A percentile compares a stretch with the other conserved stretches of the same genome.
Evolutionary conservation across 495 filamentous ascomycete species (phyloP).

Genomic region (Pseudomonodictys pantanalensis): DNA sequence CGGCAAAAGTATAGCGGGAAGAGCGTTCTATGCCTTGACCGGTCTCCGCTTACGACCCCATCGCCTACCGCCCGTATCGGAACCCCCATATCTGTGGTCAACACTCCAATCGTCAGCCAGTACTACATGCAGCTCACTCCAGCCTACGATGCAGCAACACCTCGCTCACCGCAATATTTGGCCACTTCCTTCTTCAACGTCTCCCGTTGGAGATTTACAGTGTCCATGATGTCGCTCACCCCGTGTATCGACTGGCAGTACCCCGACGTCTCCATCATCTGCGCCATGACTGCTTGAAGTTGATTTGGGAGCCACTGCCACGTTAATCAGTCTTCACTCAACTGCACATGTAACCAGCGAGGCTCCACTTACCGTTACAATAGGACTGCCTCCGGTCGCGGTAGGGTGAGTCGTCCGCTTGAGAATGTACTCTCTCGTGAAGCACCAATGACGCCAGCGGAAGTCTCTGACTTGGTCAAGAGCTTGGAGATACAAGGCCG

Average conservation of each 20-base stretch:
- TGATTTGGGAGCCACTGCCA: constrained; percentile 79
- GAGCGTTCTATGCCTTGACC: too few species aligned
- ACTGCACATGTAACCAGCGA: not conserved
- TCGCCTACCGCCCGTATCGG: too few species aligned
- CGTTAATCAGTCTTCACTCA: too few species aligned
- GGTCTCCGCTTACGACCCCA: too few species aligned
- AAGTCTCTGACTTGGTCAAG: constrained; percentile 87
- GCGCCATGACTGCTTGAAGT: constrained; percentile 68
- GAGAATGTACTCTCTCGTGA: constrained; percentile 91
- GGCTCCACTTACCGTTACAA: constrained; percentile 64
- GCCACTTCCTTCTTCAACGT: constrained; percentile 74
- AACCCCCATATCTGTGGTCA: too few species aligned
- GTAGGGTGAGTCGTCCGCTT: constrained; percentile 78
- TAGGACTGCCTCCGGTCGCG: constrained; percentile 86
- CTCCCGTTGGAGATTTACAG: constrained; percentile 63
- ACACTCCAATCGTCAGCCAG: too few species aligned
- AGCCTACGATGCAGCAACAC: constrained; percentile 23
- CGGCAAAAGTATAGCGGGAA: too few species aligned
- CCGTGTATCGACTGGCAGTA: constrained; percentile 39
- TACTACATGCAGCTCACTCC: not conserved
- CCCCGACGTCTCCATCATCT: constrained; percentile 62
- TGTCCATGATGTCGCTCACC: constrained; percentile 66
- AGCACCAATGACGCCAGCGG: constrained; percentile 91
- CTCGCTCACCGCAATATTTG: constrained; percentile 60
- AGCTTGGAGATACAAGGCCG: constrained; percentile 65